Conservation (phyloP, 257 asterid genomes). For the Gardenia jasminoides region DNA sequence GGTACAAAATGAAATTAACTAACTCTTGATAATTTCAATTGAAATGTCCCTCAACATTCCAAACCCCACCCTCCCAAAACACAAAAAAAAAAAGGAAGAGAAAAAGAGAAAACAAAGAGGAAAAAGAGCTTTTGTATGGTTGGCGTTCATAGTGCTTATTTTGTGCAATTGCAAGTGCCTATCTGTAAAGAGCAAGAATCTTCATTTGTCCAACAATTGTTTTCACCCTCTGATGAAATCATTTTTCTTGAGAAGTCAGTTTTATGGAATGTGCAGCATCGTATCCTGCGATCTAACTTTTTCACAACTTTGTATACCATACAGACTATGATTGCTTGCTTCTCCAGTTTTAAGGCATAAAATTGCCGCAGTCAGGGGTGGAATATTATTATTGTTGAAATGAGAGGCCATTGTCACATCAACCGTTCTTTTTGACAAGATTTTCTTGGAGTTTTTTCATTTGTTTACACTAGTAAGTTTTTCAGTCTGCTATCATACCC, state of each 20-base stretch:
- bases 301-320: constrained; percentile 12
- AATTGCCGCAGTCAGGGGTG: constrained; percentile 7
- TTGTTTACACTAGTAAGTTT: background rate
- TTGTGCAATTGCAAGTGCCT: too few relatives aligned
- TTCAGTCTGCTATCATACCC: background rate
- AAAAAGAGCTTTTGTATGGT: too few relatives aligned
- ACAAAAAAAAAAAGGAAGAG: background rate
- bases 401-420: constrained; percentile 5
- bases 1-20: too few relatives aligned
- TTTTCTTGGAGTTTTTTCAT: background rate
- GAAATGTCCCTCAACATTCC: background rate
- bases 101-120: too few relatives aligned
- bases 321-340: constrained; percentile 7
- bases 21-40: too few relatives aligned
- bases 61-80: too few relatives aligned
- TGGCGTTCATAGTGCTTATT: too few relatives aligned
- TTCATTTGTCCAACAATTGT: constrained; percentile 3
- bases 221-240: constrained; percentile 12
- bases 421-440: background rate
- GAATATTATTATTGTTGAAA: background rate
- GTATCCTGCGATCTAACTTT: background rate
- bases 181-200: constrained; percentile 3
- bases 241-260: constrained; percentile 2
- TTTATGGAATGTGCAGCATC: background rate
- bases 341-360: background rate